A percentile compares a stretch with the other conserved stretches of the same genome.
Conservation (phyloP, 306 rosid genomes). For the Ormosia emarginata region DNA sequence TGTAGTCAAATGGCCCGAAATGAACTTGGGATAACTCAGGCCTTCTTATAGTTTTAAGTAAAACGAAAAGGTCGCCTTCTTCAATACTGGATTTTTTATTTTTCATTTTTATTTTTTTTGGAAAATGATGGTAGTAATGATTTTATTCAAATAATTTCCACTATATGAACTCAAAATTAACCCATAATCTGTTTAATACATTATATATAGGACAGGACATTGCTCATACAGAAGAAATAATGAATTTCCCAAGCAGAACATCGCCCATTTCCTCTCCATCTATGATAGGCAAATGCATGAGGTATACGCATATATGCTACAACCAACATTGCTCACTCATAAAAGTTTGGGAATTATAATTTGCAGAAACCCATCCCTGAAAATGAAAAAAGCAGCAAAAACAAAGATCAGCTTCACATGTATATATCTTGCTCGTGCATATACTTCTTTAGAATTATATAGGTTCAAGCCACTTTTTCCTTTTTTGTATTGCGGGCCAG, state of each 20-base stretch:
- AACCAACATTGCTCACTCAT: background rate
- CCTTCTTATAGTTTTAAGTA: no score
- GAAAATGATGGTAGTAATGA: no score
- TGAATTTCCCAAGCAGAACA: background rate
- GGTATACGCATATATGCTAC: background rate
- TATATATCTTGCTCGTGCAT: background rate
- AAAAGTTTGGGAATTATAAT: conserved; percentile 58
- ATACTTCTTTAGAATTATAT: background rate
- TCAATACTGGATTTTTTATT: no score
- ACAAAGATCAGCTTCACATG: conserved; percentile 6
- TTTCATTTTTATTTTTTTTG: no score
- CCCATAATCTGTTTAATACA: background rate
- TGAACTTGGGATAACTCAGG: no score
- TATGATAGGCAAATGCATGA: background rate
- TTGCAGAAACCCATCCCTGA: conserved; percentile 82
- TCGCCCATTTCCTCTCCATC: background rate
- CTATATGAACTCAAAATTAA: background rate
- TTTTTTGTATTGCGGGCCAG: background rate
- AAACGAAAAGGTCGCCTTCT: no score
- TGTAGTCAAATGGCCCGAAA: no score
- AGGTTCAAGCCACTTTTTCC: background rate
- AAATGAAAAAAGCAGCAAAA: background rate
- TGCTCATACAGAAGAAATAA: background rate
- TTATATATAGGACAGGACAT: background rate
- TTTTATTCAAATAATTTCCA: no score